Conservation (phyloP, 2,329 filamentous ascomycete species). For the Furcasterigmium sp. region DNA sequence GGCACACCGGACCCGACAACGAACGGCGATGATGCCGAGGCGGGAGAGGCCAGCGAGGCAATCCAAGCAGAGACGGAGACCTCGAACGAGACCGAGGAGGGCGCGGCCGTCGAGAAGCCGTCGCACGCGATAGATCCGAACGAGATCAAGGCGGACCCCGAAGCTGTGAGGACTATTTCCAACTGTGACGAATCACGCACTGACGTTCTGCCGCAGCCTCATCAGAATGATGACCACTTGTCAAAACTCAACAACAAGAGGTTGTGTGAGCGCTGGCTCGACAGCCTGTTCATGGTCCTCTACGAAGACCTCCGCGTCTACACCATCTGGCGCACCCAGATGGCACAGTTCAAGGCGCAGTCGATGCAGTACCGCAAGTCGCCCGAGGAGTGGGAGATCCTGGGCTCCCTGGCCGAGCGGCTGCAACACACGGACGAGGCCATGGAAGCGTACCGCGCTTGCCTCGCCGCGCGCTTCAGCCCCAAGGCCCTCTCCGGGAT, state of each 20-base stretch:
- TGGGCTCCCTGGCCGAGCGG: conserved; percentile 86
- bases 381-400: conserved; percentile 95
- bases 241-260: conserved; percentile 96
- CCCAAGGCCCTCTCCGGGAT: conserved; percentile 88
- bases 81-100: conserved; percentile 32
- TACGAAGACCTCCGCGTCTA: conserved; percentile 98
- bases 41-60: conserved; percentile 26
- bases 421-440: conserved; percentile 90
- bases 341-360: conserved; percentile 91
- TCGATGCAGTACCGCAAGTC: conserved; percentile 95
- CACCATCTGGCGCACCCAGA: conserved; percentile 98
- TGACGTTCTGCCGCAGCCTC: conserved; percentile 35
- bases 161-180: conserved; percentile 49
- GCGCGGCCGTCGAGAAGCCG: conserved; percentile 64
- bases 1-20: conserved; percentile 59
- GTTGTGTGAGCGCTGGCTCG: conserved; percentile 93
- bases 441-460: conserved; percentile 86
- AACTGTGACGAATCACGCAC: not conserved
- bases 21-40: conserved; percentile 37
- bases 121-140: conserved; percentile 72
- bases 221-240: conserved; percentile 65
- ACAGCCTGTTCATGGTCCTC: conserved; percentile 98
- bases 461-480: conserved; percentile 82
- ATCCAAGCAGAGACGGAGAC: conserved; percentile 19
- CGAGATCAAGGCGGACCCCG: conserved; percentile 68